Evolutionary conservation across 148 eudicot species (phyloP).

Genomic region (Silene uniflora): DNA sequence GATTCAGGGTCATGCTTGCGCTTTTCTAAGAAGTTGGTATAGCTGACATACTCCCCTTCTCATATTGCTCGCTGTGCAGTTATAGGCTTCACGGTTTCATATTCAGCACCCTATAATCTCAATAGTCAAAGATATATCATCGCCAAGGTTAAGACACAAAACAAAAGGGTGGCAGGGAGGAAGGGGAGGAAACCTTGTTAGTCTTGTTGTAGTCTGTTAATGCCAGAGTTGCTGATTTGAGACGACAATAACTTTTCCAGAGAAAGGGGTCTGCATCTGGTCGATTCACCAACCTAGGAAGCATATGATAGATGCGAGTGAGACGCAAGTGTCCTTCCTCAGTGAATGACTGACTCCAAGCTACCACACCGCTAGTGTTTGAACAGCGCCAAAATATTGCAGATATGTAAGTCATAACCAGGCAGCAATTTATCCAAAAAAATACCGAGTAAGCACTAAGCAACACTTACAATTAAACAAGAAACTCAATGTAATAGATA

Average conservation of each 20-base stretch:
- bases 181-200: not conserved
- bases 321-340: constrained; percentile 4
- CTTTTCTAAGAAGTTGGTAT: constrained; percentile 8
- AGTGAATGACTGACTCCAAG: not conserved
- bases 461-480: no score
- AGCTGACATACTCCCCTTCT: not conserved
- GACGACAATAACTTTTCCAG: constrained; percentile 2
- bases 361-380: not conserved
- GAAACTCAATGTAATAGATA: no score
- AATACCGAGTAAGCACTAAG: no score
- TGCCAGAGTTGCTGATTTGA: constrained; percentile 2
- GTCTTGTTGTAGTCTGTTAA: not conserved
- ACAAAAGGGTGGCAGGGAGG: not conserved
- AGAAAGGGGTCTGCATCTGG: not conserved
- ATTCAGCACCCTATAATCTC: not conserved
- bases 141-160: not conserved
- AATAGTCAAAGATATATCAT: not conserved
- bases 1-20: not conserved
- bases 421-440: no score
- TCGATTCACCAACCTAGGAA: not conserved
- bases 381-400: not conserved
- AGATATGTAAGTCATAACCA: no score
- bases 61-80: not conserved
- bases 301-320: not conserved
- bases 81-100: not conserved